Evolutionary conservation across 2,329 filamentous ascomycete genomes (phyloP).

Genomic region (Thielaviopsis populi): DNA sequence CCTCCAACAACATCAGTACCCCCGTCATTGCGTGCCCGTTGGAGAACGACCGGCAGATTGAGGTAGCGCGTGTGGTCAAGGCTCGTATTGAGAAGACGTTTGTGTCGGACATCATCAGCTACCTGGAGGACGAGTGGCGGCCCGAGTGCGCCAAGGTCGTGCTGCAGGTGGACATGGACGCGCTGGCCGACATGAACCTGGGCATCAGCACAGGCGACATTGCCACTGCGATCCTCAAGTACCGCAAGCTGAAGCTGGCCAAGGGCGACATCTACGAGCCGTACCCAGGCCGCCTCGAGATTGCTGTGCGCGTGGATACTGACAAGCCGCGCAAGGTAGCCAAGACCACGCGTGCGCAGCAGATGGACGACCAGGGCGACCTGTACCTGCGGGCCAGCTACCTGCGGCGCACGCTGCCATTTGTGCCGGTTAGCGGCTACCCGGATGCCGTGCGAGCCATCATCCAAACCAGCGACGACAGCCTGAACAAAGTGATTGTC

Average conservation of each 20-base stretch:
- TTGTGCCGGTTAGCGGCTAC: conserved; percentile 80
- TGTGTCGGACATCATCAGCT: conserved; percentile 63
- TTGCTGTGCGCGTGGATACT: conserved; percentile 49
- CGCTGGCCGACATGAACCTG: conserved; percentile 65
- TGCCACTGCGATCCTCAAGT: conserved; percentile 56
- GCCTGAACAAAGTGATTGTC: conserved; percentile 62
- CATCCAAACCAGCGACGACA: conserved; percentile 63
- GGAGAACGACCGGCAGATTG: conserved; percentile 56
- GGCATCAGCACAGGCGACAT: conserved; percentile 65
- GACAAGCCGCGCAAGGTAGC: conserved; percentile 33
- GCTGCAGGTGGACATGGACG: conserved; percentile 66
- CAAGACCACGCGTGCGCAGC: conserved; percentile 30
- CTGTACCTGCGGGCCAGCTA: conserved; percentile 68
- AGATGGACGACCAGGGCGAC: conserved; percentile 27
- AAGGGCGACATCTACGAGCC: conserved; percentile 47
- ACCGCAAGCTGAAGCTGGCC: conserved; percentile 69
- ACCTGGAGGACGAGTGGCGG: conserved; percentile 82
- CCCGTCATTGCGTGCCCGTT: conserved; percentile 83
- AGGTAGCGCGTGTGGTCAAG: conserved; percentile 80
- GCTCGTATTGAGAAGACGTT: conserved; percentile 91
- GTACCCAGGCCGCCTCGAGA: conserved; percentile 49
- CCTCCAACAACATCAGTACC: conserved; percentile 83
- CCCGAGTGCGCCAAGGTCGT: conserved; percentile 59
- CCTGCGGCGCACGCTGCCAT: conserved; percentile 65
- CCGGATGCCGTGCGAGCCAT: conserved; percentile 73